Base-by-base conservation (phyloP, 2,329 filamentous ascomycete genomes). In the Pseudocercospora eumusae region DNA sequence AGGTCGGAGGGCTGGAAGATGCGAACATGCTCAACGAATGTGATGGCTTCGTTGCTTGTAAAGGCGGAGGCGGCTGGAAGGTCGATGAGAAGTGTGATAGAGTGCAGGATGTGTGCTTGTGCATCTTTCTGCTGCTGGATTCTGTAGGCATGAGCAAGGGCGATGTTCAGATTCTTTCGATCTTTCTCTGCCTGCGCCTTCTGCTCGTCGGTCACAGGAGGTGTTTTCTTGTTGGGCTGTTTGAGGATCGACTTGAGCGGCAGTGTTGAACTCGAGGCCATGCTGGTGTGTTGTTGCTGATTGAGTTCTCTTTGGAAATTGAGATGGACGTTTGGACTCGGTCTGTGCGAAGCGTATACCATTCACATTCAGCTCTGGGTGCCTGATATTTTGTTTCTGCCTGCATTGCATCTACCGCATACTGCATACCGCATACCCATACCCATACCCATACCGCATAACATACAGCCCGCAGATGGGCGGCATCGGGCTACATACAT, bases 1-100 rank as follows among this genome's bases (percentile, higher is more conserved):
- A 96, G 96, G 79, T 99, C 93, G 57, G 84, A 83, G 0, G 93
- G 91, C 74, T 93, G 91, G 77, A 97, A 98, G 47, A 86, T 82
- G 9, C 83, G 79, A 23, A 98, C 79, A 36, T 86, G 83, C 3
- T 80, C 73, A 69, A 88, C 87, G 77, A 98, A 92, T 3, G 79
- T 78, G 42, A 77, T 74, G 1, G 82, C 82, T 73, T 96, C 92
- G 31, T 82, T 74, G 0, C 82, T 71, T 49, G 83, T 81, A 49
- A 78, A 75, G 2, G 28, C 28, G 28, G 75, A 76, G 74, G 75
- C 77, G 1, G 83, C 77, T 8, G 89, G 86, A 54, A 83, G 80
- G 60, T 85, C 87, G 66, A 90, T 86, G 4, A 96, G 87, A 13
- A 84, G 79, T 69, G 96, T 84, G 64, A 93, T 86, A 70, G 83